phyloP scores from a whole-genome alignment of 75 land plant genomes.

The Picea sitchensis region DNA sequence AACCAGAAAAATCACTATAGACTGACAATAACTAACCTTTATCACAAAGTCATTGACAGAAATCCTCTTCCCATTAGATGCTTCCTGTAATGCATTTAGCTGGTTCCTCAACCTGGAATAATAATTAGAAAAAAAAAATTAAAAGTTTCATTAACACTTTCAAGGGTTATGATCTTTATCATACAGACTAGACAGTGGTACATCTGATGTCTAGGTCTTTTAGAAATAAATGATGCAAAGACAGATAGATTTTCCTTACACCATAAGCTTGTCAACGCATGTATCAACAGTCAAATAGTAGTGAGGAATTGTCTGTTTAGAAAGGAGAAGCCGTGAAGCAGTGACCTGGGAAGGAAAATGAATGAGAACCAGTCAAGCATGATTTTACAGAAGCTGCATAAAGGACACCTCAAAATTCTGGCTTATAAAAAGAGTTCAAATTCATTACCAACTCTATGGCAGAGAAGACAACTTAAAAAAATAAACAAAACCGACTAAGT shows the following conservation, averaged over 20 bases:
- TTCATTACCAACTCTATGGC: background rate
- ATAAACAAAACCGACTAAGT: background rate
- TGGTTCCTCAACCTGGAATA: constrained; percentile 58
- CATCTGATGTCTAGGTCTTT: no score
- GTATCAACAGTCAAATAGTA: constrained; percentile 98
- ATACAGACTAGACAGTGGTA: no score
- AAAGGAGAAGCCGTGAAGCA: constrained; percentile 83
- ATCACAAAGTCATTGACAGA: constrained; percentile 96
- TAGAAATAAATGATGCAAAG: no score
- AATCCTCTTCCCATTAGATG: constrained; percentile 85
- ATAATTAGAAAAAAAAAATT: constrained; percentile 7
- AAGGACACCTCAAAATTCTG: background rate
- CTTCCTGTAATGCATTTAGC: constrained; percentile 77
- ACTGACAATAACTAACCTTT: constrained; percentile 48
- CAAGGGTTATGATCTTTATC: background rate
- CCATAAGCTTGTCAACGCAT: constrained; percentile 92
- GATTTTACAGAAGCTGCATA: background rate
- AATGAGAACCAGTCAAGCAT: background rate
- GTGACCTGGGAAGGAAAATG: constrained; percentile 59
- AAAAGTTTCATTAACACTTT: constrained; percentile 6
- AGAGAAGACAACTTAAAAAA: background rate
- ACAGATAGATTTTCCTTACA: constrained; percentile 31
- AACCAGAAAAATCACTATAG: no score
- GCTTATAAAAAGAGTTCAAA: background rate
- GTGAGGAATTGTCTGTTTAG: constrained; percentile 99